Base-by-base conservation (phyloP, 768 basidiomycete species). In the Rhodosporidiobolus odoratus region DNA sequence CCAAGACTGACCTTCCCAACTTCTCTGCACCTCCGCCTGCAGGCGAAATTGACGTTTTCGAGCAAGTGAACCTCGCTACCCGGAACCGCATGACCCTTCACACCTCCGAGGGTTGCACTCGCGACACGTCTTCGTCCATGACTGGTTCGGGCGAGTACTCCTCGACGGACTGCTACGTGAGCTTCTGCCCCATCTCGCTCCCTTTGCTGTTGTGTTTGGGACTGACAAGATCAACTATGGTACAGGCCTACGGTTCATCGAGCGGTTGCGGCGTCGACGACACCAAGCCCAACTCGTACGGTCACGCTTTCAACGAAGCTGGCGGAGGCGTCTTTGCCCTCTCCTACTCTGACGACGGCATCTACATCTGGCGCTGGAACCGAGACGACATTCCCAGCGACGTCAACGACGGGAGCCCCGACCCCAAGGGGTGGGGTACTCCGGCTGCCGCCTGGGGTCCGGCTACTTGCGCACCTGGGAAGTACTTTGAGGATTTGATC, bases 301-400 rank as follows among this genome's bases (percentile, higher is more conserved):
- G 84, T 32, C 79, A 77, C 30, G 79, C 76, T 16, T 82, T 84
- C 79, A 83, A 84, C 77, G 74, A 62, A 23, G 78, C 78, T 35
- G 82, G 80, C 52, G 84, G 84, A 25, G 84, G 83, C 50, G 83
- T 85, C 53, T 84, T 78, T 64, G 62, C 62, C 21, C n/a, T 64
- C 32, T 41, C 43, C 13, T 37, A 52, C 38, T 37, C 62, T 32
- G 43, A 47, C 8, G 38, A 37, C 10, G 62, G 83, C 19, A 81
- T 86, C 68, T 76, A 76, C 35, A 81, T 85, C 69, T 86, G 85
- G 82, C 81, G 80, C 79, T 84, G 83, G 77, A 71, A 76, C 50
- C 79, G 83, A 64, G 70, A 68, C 65, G 48, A 66, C 4, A 71
- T 77, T 38, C 76, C 77, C 16, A 15, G 25, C 7, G 77, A 77